These are phyloP conservation scores for Mitragyna speciosa DNA, from an alignment of 257 asterid species.

Conservation along the genomic window DNA sequence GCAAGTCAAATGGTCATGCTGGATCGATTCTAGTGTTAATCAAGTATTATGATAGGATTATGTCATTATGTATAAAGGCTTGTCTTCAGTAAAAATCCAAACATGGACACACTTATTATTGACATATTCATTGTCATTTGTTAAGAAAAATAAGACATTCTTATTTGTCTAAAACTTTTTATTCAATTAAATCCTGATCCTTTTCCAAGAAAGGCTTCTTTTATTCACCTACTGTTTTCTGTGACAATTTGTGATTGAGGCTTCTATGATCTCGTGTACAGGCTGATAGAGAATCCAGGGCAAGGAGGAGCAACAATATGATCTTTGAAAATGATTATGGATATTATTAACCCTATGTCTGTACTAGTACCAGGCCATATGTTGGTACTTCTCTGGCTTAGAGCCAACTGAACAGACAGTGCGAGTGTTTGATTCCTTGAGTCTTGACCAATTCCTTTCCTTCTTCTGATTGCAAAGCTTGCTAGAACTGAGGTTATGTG, in stretches of 20 bases:
- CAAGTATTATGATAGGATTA: neutral
- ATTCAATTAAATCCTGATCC: neutral
- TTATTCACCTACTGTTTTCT: neutral
- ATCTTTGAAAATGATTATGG: slow-evolving; percentile 57
- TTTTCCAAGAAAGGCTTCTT: neutral
- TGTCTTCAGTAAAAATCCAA: too few species aligned
- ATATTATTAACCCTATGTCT: slow-evolving; percentile 26
- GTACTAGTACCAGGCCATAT: neutral
- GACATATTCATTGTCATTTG: neutral
- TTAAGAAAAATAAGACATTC: too few species aligned
- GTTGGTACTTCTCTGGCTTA: neutral
- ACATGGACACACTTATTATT: neutral
- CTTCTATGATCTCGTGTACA: slow-evolving; percentile 12
- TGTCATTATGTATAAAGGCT: neutral
- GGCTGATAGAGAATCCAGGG: slow-evolving; percentile 86
- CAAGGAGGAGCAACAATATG: slow-evolving; percentile 65
- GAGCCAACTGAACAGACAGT: neutral
- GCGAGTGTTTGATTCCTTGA: too few species aligned
- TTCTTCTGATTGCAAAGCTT: neutral
- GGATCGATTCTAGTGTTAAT: neutral
- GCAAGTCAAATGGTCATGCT: neutral
- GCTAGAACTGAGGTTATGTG: neutral
- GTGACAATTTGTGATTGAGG: neutral
- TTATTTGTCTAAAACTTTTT: neutral
- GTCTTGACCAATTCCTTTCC: neutral